Conservation (phyloP, 1,139 yeast species). For the Zygoascus sp. region DNA sequence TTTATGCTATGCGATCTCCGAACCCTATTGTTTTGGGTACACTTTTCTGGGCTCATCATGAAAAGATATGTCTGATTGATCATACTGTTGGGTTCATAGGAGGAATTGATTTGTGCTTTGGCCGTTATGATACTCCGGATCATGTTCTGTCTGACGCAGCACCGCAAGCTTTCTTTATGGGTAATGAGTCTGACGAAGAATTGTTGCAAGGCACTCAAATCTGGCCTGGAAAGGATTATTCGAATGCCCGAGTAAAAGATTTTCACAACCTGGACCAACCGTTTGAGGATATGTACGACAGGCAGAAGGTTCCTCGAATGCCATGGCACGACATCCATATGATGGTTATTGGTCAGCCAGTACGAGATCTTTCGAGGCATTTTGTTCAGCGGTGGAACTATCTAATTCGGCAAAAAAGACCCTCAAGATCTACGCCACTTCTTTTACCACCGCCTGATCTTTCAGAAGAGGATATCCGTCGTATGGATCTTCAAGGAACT, state of each 20-base stretch:
- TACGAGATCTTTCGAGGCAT: conserved; percentile 87
- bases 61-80: conserved; percentile 82
- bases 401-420: conserved; percentile 83
- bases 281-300: conserved; percentile 87
- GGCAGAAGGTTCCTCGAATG: conserved; percentile 82
- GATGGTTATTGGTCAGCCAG: conserved; percentile 94
- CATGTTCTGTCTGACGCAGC: conserved; percentile 82
- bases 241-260: conserved; percentile 91
- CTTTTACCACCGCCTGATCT: conserved; percentile 90
- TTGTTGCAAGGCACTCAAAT: conserved; percentile 43
- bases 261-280: conserved; percentile 79
- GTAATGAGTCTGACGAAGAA: conserved; percentile 20
- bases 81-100: conserved; percentile 88
- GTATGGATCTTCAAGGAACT: conserved; percentile 68
- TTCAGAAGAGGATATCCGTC: conserved; percentile 61
- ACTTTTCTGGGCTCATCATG: conserved; percentile 99
- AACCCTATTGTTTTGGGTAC: conserved; percentile 91
- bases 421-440: conserved; percentile 88
- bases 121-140: conserved; percentile 94
- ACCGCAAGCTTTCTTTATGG: conserved; percentile 38
- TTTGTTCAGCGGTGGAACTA: conserved; percentile 98
- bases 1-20: conserved; percentile 90
- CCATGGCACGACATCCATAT: conserved; percentile 99
- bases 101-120: conserved; percentile 93
- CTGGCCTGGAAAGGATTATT: conserved; percentile 96